Conservation (phyloP, 169 alveolate genomes). For the Cryptosporidium bovis region DNA sequence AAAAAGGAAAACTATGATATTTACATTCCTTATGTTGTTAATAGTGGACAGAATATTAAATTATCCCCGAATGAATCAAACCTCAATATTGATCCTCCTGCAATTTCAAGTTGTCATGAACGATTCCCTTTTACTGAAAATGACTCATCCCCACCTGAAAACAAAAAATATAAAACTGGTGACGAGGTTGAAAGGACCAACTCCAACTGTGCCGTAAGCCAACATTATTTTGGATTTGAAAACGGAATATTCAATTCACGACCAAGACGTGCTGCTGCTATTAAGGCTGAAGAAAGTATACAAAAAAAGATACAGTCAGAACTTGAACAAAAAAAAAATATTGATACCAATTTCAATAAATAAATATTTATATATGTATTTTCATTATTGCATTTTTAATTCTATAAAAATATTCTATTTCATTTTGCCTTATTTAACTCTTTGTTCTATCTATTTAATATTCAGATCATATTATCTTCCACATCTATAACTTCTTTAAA, state of each 20-base stretch:
- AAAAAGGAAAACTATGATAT: no score
- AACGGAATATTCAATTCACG: not conserved
- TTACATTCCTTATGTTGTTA: not conserved
- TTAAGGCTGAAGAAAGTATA: conserved; percentile 66
- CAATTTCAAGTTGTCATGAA: not conserved
- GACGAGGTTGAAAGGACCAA: conserved; percentile 9
- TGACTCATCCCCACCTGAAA: not conserved
- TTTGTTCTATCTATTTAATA: no score
- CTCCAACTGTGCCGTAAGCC: not conserved
- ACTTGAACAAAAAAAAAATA: not conserved
- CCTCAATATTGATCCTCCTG: not conserved
- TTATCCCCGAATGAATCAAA: no score
- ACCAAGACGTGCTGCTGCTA: conserved; percentile 71
- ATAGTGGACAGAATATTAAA: not conserved
- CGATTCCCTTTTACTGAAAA: not conserved
- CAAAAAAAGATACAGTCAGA: conserved; percentile 64
- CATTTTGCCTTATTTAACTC: no score
- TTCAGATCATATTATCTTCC: no score
- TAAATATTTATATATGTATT: no score
- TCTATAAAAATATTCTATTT: no score
- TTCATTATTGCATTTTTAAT: no score
- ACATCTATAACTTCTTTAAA: no score
- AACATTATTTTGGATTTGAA: not conserved
- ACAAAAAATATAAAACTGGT: not conserved
- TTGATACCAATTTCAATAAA: not conserved